A percentile compares a stretch with the other conserved stretches of the same genome.
phyloP scores from a whole-genome alignment of 352 stramenopile genomes.

The Phytopythium sindhum region DNA sequence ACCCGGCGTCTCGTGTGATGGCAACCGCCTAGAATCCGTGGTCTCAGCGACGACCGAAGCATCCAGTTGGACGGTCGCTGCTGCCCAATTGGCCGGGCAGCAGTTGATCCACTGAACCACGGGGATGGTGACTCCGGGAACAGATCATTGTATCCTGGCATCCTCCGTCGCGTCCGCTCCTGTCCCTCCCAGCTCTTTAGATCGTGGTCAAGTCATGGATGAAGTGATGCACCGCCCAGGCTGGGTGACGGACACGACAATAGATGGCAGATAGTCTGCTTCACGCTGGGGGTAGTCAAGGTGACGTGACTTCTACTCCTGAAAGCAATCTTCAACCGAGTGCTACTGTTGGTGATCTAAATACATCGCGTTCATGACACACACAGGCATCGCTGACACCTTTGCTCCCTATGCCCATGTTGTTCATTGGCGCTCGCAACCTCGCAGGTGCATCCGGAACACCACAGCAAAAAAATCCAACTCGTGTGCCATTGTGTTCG shows the following conservation, averaged over 20 bases:
- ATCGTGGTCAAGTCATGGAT: no score
- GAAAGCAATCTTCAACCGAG: not conserved
- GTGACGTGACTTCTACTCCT: not conserved
- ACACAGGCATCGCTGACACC: not conserved
- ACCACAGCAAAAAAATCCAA: not conserved
- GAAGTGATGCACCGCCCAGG: no score
- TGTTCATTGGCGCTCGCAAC: not conserved
- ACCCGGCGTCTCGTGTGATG: not conserved
- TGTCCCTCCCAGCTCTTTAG: not conserved
- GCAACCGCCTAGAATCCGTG: not conserved
- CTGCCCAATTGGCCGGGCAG: not conserved
- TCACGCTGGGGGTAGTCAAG: no score
- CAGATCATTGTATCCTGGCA: not conserved
- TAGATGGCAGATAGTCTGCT: no score
- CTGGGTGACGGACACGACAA: no score
- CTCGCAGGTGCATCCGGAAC: not conserved
- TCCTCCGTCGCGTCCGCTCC: no score
- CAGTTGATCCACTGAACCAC: not conserved
- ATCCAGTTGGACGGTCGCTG: not conserved
- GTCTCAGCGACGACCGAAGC: not conserved
- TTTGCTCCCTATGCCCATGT: not conserved
- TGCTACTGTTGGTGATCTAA: not conserved
- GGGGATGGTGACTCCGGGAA: not conserved
- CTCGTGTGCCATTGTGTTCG: not conserved
- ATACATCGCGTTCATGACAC: not conserved